Conservation (phyloP, 306 rosid genomes). For the Calophaca sinica region DNA sequence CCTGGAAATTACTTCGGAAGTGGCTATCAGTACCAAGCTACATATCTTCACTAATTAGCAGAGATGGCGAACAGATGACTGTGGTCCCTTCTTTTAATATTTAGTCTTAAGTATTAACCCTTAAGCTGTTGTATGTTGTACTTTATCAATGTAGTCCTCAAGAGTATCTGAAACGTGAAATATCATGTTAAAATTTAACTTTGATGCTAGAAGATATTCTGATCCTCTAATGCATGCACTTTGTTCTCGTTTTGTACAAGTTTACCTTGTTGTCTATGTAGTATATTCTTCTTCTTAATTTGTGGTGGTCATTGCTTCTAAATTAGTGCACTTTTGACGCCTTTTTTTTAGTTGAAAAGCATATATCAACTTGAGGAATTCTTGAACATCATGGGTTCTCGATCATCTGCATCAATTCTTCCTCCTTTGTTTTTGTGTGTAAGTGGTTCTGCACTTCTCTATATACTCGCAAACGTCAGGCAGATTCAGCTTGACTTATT, state of each 20-base stretch:
- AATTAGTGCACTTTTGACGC: background rate
- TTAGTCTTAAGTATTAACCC: conserved; percentile 83
- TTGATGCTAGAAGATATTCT: conserved; percentile 63
- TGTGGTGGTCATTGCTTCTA: background rate
- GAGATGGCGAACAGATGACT: conserved; percentile 64
- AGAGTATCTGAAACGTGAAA: conserved; percentile 52
- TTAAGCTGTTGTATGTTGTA: conserved; percentile 65
- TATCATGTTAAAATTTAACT: conserved; percentile 65
- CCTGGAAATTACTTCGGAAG: conserved; percentile 90
- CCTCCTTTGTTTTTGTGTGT: no score
- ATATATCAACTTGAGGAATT: background rate
- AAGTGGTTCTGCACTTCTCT: no score
- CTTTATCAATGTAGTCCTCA: conserved; percentile 69
- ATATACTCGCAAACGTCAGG: no score
- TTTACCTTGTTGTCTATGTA: conserved; percentile 29
- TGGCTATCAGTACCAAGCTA: conserved; percentile 90
- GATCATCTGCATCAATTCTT: no score
- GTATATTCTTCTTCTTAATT: conserved; percentile 28
- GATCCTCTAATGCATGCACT: conserved; percentile 78
- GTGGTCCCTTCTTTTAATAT: conserved; percentile 71
- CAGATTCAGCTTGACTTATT: no score
- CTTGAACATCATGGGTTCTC: background rate
- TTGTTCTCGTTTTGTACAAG: conserved; percentile 60
- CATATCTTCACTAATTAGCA: conserved; percentile 84
- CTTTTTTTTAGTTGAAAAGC: background rate